Conservation (phyloP, 371 early-diverging fungal species). For the Mortierella sp. region DNA sequence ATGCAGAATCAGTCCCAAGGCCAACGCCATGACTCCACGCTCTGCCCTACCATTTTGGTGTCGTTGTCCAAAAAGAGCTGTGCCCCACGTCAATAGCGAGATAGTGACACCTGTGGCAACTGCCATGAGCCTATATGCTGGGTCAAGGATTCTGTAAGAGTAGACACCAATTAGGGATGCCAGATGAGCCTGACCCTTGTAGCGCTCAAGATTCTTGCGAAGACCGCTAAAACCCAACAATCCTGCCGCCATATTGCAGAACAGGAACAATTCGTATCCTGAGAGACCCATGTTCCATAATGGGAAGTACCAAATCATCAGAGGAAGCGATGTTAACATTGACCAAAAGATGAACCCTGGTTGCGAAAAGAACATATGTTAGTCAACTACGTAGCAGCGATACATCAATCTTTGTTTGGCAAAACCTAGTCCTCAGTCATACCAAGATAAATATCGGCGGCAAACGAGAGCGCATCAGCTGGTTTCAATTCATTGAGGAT, state of each 20-base stretch:
- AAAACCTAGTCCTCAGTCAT: neutral
- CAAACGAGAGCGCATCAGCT: constrained; percentile 48
- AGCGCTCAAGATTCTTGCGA: constrained; percentile 64
- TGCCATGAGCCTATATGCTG: constrained; percentile 69
- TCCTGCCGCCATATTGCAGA: constrained; percentile 71
- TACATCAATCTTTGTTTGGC: neutral
- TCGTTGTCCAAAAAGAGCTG: constrained; percentile 69
- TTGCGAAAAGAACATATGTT: neutral
- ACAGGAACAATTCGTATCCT: constrained; percentile 83
- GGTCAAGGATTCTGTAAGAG: constrained; percentile 69
- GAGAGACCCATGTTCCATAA: constrained; percentile 90
- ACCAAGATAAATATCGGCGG: constrained; percentile 71
- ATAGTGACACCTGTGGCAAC: constrained; percentile 73
- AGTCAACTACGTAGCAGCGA: neutral
- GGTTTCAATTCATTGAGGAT: constrained; percentile 17
- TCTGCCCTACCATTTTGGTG: constrained; percentile 69
- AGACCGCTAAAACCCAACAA: constrained; percentile 71
- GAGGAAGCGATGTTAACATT: constrained; percentile 78
- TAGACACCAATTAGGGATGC: constrained; percentile 72
- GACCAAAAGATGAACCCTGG: constrained; percentile 85
- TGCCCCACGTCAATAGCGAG: constrained; percentile 69
- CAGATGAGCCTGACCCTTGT: constrained; percentile 71
- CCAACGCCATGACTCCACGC: constrained; percentile 73
- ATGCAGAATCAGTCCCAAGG: constrained; percentile 75
- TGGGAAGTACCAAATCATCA: constrained; percentile 90